Conservation (phyloP, 768 basidiomycete species). For the Amanita rimosa region DNA sequence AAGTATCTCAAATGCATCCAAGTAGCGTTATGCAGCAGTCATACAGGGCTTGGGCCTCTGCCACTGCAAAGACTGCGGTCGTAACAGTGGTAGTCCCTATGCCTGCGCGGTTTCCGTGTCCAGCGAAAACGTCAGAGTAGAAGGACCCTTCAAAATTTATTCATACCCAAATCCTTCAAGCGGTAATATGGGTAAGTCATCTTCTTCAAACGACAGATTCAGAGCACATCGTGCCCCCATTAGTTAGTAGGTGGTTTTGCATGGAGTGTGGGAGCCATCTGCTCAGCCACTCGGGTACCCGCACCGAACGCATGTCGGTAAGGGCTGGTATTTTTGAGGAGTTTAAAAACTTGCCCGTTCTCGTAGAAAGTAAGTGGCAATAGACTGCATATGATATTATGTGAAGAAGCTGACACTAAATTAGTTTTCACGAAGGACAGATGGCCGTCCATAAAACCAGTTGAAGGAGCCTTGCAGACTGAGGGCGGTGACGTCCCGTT, state of each 20-base stretch:
- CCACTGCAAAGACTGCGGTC: slow-evolving; percentile 4
- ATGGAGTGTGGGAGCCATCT: slow-evolving; percentile 2
- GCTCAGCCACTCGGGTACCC: not conserved
- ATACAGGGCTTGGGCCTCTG: not conserved
- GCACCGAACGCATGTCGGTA: not conserved
- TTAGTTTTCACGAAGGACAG: slow-evolving; percentile 2
- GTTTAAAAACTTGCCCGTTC: not conserved
- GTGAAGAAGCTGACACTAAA: not conserved
- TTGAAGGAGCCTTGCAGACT: not conserved
- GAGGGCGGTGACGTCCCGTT: not conserved
- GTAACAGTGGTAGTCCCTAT: not conserved
- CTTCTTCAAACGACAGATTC: not conserved
- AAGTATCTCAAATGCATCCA: too few relatives aligned
- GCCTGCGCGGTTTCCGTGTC: not conserved
- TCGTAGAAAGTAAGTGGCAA: not conserved
- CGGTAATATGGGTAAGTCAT: not conserved
- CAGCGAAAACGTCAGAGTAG: not conserved
- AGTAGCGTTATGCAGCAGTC: not conserved
- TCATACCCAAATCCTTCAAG: not conserved
- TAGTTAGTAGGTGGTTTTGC: slow-evolving; percentile 5
- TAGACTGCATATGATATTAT: not conserved
- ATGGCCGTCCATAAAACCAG: not conserved
- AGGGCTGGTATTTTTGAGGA: slow-evolving; percentile 1
- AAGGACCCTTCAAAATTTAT: not conserved
- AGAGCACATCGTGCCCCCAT: not conserved